Conservation (phyloP, 2,329 filamentous ascomycete genomes). For the Fusarium sp. region DNA sequence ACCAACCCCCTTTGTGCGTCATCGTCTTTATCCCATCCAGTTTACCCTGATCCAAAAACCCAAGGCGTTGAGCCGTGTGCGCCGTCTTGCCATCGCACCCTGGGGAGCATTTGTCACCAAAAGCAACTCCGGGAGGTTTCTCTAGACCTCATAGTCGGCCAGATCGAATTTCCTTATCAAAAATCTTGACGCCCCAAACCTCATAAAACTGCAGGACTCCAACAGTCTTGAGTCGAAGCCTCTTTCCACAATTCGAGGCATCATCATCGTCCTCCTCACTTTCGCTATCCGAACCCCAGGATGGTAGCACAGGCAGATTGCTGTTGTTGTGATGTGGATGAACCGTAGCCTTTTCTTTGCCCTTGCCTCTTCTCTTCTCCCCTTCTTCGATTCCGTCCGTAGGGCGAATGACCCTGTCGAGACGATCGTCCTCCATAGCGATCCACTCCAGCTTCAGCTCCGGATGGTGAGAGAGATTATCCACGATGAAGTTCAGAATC, state of each 20-base stretch:
- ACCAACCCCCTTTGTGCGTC: background rate
- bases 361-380: conserved; percentile 46
- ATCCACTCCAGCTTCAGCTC: conserved; percentile 67
- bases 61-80: conserved; percentile 3
- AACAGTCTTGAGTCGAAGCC: conserved; percentile 49
- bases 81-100: conserved; percentile 5
- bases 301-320: conserved; percentile 43
- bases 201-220: conserved; percentile 52
- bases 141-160: conserved; percentile 41
- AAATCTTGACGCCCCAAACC: conserved; percentile 62
- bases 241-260: conserved; percentile 43
- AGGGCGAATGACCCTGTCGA: conserved; percentile 59
- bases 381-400: conserved; percentile 45
- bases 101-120: background rate
- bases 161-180: conserved; percentile 64
- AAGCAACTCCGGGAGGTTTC: background rate
- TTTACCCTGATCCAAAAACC: conserved; percentile 6
- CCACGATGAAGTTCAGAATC: conserved; percentile 66
- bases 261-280: conserved; percentile 47
- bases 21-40: background rate
- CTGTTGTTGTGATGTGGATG: conserved; percentile 19
- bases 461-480: conserved; percentile 65
- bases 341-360: conserved; percentile 45
- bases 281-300: conserved; percentile 47
- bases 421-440: conserved; percentile 60